phyloP scores from a whole-genome alignment of 257 asterid species.

The Primulina eburnea region DNA sequence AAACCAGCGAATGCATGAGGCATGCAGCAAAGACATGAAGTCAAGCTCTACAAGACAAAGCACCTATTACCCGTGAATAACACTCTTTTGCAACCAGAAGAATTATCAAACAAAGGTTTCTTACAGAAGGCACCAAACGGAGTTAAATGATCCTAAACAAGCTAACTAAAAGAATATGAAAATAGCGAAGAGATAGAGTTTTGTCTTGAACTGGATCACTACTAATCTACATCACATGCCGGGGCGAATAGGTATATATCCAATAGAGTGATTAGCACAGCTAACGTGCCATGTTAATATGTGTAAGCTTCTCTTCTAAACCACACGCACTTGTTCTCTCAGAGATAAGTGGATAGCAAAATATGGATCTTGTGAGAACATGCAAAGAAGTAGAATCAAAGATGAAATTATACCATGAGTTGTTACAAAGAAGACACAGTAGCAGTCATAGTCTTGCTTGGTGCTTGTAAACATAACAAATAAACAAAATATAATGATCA shows the following conservation, averaged over 20 bases:
- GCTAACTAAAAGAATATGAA: too few relatives aligned
- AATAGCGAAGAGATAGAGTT: neutral
- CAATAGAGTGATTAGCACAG: too few relatives aligned
- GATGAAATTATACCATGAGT: constrained; percentile 11
- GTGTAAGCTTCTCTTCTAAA: neutral
- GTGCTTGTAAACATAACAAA: constrained; percentile 23
- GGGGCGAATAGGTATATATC: neutral
- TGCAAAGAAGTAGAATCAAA: neutral
- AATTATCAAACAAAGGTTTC: neutral
- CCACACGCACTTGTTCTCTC: neutral
- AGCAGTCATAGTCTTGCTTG: constrained; percentile 18
- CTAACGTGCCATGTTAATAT: too few relatives aligned
- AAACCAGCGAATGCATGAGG: too few relatives aligned
- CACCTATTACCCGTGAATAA: too few relatives aligned
- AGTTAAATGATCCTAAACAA: too few relatives aligned
- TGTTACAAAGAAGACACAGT: constrained; percentile 32
- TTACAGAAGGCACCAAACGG: neutral
- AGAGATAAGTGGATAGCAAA: neutral
- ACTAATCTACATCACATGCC: too few relatives aligned
- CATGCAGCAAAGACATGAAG: too few relatives aligned
- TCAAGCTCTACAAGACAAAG: too few relatives aligned
- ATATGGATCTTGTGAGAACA: neutral
- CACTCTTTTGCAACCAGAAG: too few relatives aligned
- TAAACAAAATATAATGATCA: constrained; percentile 21
- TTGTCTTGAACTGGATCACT: neutral